Conservation (phyloP, 2,329 filamentous ascomycete genomes). For the Chaetoscypha palmicola region DNA sequence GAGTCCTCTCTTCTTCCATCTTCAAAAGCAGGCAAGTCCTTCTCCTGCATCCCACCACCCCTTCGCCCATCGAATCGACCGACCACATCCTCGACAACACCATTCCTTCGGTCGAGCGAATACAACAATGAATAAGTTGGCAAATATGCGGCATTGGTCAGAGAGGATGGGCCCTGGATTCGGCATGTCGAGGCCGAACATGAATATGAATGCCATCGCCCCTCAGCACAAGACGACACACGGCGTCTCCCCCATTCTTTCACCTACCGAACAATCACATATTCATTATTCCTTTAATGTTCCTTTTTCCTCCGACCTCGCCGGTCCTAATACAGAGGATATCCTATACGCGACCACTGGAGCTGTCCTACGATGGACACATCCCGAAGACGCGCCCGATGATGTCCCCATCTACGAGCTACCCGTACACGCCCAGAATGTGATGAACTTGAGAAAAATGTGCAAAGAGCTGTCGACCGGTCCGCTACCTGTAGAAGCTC, state of each 20-base stretch:
- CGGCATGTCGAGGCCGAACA: conserved; percentile 49
- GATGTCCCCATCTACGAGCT: conserved; percentile 80
- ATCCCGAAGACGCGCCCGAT: conserved; percentile 79
- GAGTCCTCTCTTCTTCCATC: too few species aligned
- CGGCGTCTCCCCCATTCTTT: conserved; percentile 50
- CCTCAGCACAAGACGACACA: conserved; percentile 51
- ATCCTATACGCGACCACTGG: conserved; percentile 87
- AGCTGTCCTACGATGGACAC: conserved; percentile 87
- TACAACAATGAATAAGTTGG: conserved; percentile 57
- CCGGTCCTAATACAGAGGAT: conserved; percentile 88
- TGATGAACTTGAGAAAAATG: conserved; percentile 69
- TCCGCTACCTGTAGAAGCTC: conserved; percentile 68
- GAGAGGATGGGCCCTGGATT: conserved; percentile 64
- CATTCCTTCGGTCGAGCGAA: not conserved
- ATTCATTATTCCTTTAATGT: conserved; percentile 97
- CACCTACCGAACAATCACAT: conserved; percentile 65
- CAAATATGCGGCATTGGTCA: conserved; percentile 66
- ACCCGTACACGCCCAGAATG: conserved; percentile 84
- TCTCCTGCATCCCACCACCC: not conserved
- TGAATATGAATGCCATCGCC: conserved; percentile 39
- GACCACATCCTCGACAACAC: not conserved
- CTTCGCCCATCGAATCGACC: not conserved
- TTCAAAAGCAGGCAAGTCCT: not conserved
- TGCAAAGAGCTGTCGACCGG: conserved; percentile 75
- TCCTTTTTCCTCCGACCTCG: conserved; percentile 85